A percentile compares a stretch with the other conserved stretches of the same genome.
Conservation (phyloP, 164 flowering plant genomes). For the Aristolochia fimbriata region DNA sequence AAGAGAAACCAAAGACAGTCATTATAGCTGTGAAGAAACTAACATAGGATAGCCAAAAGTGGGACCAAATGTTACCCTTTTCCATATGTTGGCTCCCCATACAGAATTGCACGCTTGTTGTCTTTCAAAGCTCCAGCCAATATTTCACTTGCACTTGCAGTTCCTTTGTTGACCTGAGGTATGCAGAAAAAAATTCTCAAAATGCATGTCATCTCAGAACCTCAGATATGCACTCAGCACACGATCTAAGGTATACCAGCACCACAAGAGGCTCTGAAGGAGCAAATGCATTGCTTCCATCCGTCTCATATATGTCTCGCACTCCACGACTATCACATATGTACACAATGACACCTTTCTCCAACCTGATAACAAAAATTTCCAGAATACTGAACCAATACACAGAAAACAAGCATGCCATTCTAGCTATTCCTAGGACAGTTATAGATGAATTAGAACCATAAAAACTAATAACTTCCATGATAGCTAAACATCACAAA, state of each 20-base stretch:
- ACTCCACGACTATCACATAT: constrained; percentile 92
- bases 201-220: too few relatives aligned
- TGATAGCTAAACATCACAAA: not conserved
- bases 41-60: not conserved
- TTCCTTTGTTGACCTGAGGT: constrained; percentile 86
- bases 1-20: not conserved
- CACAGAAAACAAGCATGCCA: too few relatives aligned
- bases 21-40: constrained; percentile 1
- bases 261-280: constrained; percentile 87
- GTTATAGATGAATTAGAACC: not conserved
- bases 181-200: not conserved
- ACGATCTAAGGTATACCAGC: constrained; percentile 37
- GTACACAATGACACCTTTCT: constrained; percentile 93
- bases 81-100: constrained; percentile 93
- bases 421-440: not conserved
- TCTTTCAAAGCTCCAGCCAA: constrained; percentile 96
- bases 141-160: constrained; percentile 99
- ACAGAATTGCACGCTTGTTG: constrained; percentile 84
- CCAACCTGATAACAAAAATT: constrained; percentile 47
- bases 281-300: constrained; percentile 78
- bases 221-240: too few relatives aligned
- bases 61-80: constrained; percentile 58
- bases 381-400: too few relatives aligned
- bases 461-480: not conserved
- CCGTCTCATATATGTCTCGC: constrained; percentile 91